Evolutionary conservation across 371 early-diverging fungal genomes (phyloP), one percentile per base, ranked within the genome.

Genomic region (Mucor plumbeus): DNA sequence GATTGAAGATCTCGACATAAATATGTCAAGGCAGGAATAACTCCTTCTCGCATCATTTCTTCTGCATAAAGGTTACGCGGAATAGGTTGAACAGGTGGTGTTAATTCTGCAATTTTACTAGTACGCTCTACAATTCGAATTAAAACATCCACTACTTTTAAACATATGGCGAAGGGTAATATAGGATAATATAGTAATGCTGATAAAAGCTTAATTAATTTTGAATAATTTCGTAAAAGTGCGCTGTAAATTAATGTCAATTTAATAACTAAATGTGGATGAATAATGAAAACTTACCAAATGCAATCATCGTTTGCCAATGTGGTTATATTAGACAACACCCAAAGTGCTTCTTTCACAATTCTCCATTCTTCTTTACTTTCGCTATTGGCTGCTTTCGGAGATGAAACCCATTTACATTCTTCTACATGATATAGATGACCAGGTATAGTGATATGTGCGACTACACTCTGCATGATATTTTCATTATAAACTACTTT

Each of bases 361-460:
- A 81, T 78, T 3, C 70, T 69, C 82, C 82, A 81, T 50, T 81
- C 82, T 10, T 77, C 80, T 33, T 65, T 73, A 3, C 17, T 31
- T 11, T 61, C 47, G 5, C 54, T 43, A 17, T 26, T 35, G n/a
- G 65, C 68, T 6, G 71, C 58, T 9, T 58, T 26, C 14, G 62
- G 61, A 0, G 66, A 66, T 2, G 44, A 13, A 5, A 69, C 63
- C 48, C 68, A 61, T 31, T 40, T 56, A 31, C 53, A 41, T 3
- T 58, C 54, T 9, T 61, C 56, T 9, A 6, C 9, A 5, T 36
- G n/a, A 33, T 66, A 70, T 13, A 41, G 8, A 59, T 70, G 71
- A 11, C 66, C 71, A 15, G 71, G 71, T 50, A 66, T 43, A 15
- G n/a, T 9, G 3, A 64, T 38, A 43, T 74, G 74, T 6, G 67